Evolutionary conservation across 2,329 filamentous ascomycete genomes (phyloP), one percentile per base, ranked within the genome.

Genomic region (Colletotrichum coccodes): DNA sequence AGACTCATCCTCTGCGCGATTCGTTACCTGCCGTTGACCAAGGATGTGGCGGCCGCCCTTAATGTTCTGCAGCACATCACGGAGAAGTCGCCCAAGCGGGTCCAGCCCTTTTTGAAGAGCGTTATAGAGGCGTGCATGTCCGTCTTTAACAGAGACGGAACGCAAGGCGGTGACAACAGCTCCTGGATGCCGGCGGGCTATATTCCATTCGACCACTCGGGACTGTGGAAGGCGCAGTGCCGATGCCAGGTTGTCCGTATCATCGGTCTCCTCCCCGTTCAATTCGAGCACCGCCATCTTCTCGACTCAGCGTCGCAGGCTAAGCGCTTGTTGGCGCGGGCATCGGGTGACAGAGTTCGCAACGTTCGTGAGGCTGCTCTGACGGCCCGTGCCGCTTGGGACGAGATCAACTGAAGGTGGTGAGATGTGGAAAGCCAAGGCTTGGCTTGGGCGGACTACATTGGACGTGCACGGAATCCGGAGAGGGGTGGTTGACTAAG

Each of bases 271-370:
- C 76, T 90, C 52, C 85, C 87, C 3, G 74, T 73, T 21, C 80
- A 81, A 71, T 87, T 85, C 71, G 87, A 88, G 66, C 79, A 83
- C 12, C 77, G 81, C 6, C 76, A 84, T 53, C 73, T 89, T 23
- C 71, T 86, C 56, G 78, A 83, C 0, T 80, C 83, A 71, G 81
- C 81, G 49, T 80, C 80, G 32, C 78, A 77, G 60, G 80, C 88
- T 49, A 79, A 83, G 68, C 79, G 84, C 4, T 81, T 86, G 59
- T 73, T 90, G 68, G 82, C 83, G 1, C 72, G 79, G 9, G 86
- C 86, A 1, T 87, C 86, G 57, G 87, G 87, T 2, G 86, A 89
- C 71, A 76, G 79, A 6, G 84, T 87, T 9, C 79, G 88, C 50
- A 86, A 87, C 68, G 80, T 89, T 50, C 81, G 88, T 53, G 83